Evolutionary conservation across 495 filamentous ascomycete genomes (phyloP), one percentile per base, ranked within the genome.

Genomic region (Acidomyces sp.): DNA sequence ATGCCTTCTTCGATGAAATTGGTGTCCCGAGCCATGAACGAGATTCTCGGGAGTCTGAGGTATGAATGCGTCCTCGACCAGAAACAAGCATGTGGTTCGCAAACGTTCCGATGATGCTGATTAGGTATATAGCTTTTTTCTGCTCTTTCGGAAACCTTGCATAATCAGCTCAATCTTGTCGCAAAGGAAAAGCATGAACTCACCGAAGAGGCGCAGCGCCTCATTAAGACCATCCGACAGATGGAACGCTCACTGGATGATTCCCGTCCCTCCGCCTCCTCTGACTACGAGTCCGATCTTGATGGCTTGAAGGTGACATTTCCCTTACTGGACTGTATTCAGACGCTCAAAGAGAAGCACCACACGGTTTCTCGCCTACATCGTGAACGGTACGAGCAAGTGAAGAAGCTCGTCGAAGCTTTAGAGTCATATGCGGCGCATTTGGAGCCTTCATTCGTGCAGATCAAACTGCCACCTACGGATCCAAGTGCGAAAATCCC

Each of bases 1-100:
- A 95, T 63, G 80, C 80, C 30, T 70, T 95, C 34, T 99, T 92
- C 54, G 90, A 96, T 60, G 88, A 96, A 48, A 95, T 99, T 51
- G 90, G 90, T 25, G 77, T 99, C 30, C 70, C 85, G 13, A 74
- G 62, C 54, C 83, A 92, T 75, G 90, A 94, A 62, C 77, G 92
- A 46, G 85, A 95, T 44, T 67, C 71, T 3, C 70, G 92, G 43
- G 86, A 96, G 57, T 68, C 81, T 52, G 80, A 92, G 73, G 85
- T 93, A 64, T 49, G 68, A 9, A 60, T 45, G 38, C 11, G 11
- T 34, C 19, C 15, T 0, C 18, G 30, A 31, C 19, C 26, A 9
- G 35, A 32, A 37, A 51, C 19, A 23, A 17, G 11, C 12, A 17
- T 3, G 33, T 17, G 0, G 6, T n/a, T 1, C 10, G 21, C 11